These are phyloP conservation scores for Ajuga chamaepitys DNA, from an alignment of 257 asterid species.

Conservation along the genomic window DNA sequence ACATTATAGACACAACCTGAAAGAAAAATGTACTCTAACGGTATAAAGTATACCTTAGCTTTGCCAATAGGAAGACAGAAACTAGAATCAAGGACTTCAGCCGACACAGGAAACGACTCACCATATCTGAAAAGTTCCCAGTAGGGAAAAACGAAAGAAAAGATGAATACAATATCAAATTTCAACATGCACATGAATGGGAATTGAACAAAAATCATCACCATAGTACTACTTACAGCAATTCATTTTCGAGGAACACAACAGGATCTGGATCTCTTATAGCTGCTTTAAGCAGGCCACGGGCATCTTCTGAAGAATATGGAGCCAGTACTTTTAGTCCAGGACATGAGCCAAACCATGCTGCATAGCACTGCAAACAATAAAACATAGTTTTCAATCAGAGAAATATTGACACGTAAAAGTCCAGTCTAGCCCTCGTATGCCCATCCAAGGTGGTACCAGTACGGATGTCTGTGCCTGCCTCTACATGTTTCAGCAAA, in stretches of 20 bases:
- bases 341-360: constrained; percentile 77
- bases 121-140: constrained; percentile 49
- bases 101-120: constrained; percentile 74
- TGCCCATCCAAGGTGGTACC: too few relatives aligned
- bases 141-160: not conserved
- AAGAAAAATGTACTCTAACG: not conserved
- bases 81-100: constrained; percentile 73
- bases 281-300: constrained; percentile 91
- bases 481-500: not conserved
- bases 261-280: constrained; percentile 95
- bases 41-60: constrained; percentile 64
- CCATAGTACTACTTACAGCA: constrained; percentile 44
- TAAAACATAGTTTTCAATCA: not conserved
- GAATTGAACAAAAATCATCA: not conserved
- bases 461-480: not conserved
- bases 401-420: not conserved
- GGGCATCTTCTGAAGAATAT: constrained; percentile 90
- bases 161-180: not conserved
- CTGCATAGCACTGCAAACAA: constrained; percentile 75
- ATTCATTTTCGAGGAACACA: constrained; percentile 81
- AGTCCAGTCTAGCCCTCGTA: too few relatives aligned
- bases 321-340: constrained; percentile 84
- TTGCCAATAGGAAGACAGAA: constrained; percentile 85
- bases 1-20: not conserved
- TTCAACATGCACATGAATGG: constrained; percentile 4